phyloP scores from a whole-genome alignment of 768 basidiomycete species.

The Arthromyces matolae region DNA sequence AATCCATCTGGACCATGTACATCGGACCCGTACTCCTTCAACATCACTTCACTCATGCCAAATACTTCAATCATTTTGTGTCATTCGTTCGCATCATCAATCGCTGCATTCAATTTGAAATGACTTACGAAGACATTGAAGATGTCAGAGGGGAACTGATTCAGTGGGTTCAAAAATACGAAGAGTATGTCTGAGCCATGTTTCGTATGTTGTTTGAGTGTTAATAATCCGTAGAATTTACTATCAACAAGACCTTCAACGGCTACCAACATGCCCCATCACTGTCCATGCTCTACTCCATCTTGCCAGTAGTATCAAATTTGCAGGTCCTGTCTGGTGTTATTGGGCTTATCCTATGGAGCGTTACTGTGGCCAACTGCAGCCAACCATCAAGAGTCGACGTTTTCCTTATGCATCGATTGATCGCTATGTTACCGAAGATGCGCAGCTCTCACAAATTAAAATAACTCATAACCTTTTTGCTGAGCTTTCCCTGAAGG shows the following conservation, averaged over 20 bases:
- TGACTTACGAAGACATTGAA: slow-evolving; percentile 18
- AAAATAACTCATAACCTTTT: slow-evolving; percentile 11
- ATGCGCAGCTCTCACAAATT: slow-evolving; percentile 18
- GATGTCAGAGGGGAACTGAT: slow-evolving; percentile 20
- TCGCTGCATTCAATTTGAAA: slow-evolving; percentile 30
- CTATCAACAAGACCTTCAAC: slow-evolving; percentile 21
- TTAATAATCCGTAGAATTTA: slow-evolving; percentile 20
- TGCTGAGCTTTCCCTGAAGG: slow-evolving; percentile 5
- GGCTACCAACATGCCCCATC: slow-evolving; percentile 25
- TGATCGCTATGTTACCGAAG: slow-evolving; percentile 7
- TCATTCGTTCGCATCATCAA: slow-evolving; percentile 27
- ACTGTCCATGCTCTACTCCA: slow-evolving; percentile 34
- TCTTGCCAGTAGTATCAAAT: slow-evolving; percentile 28
- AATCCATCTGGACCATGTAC: slow-evolving; percentile 21
- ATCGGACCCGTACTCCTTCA: slow-evolving; percentile 19
- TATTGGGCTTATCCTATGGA: slow-evolving; percentile 41
- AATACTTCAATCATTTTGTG: slow-evolving; percentile 37
- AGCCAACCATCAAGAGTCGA: slow-evolving; percentile 24
- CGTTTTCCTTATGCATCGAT: slow-evolving; percentile 19
- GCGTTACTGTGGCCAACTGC: slow-evolving; percentile 28
- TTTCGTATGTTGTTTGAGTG: not conserved
- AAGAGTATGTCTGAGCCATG: not conserved
- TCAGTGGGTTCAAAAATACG: slow-evolving; percentile 29
- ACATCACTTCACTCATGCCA: slow-evolving; percentile 19
- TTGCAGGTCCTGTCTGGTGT: slow-evolving; percentile 32